Evolutionary conservation across 768 basidiomycete genomes (phyloP), one percentile per base, ranked within the genome.

Genomic region (Kwoniella bestiolae): DNA sequence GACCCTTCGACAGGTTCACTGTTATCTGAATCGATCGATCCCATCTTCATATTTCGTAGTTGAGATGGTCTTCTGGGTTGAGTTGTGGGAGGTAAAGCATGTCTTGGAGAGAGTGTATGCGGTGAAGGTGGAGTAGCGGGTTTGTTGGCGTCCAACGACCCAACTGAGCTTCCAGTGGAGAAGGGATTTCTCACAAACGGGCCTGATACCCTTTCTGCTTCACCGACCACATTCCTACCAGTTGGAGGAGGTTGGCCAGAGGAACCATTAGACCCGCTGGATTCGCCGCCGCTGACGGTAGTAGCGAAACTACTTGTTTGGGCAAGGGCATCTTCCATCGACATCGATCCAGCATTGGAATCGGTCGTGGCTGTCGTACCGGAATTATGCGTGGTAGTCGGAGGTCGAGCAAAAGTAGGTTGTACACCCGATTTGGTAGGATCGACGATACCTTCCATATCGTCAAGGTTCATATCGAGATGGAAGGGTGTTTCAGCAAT

Each of bases 401-500:
- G 34, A 25, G 69, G 61, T 35, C 25, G 31, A 29, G 71, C 21
- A 34, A 26, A 32, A 16, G 50, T 50, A 3, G 65, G 64, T 6
- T 53, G 62, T 21, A 58, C 64, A 50, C 63, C 66, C n/a, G 67
- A 67, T 31, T 65, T 46, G 9, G 68, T 65, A 11, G 67, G 80
- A 78, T 92, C 84, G 67, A 95, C 83, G 74, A 96, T 92, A 5
- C 90, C 94, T 41, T 90, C 89, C 86, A 96, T 92, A 56, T 86
- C 82, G 9, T 89, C 85, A 47, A 91, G 78, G 76, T 92, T 86
- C 21, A 86, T 86, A 78, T 91, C 89, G 46, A 90, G 85, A 25
- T 79, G 82, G 63, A 86, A 83, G 35, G 83, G 81, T 14, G 77
- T 79, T 46, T 75, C 74, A 34, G 53, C 47, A 14, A 74, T 64